Conservation (phyloP, 768 basidiomycete genomes). For the Suillus fuscotomentosus region DNA sequence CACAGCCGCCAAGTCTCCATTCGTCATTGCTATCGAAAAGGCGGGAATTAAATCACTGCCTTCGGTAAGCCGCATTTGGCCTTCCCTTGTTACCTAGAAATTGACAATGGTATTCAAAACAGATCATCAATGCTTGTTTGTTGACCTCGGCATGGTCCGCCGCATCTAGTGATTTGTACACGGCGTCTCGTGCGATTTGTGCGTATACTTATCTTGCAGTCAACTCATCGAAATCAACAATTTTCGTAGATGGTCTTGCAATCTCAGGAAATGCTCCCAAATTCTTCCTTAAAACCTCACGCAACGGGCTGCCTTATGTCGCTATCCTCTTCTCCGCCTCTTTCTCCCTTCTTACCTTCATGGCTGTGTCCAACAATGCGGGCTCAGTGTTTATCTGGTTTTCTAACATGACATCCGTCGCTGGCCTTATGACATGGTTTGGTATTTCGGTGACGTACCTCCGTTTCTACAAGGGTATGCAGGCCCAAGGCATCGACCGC, state of each 20-base stretch:
- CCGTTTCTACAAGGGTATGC: slow-evolving; percentile 80
- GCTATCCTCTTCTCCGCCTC: slow-evolving; percentile 64
- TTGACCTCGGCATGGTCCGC: slow-evolving; percentile 93
- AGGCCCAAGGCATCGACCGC: slow-evolving; percentile 77
- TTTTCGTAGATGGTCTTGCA: slow-evolving; percentile 70
- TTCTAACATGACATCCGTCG: slow-evolving; percentile 66
- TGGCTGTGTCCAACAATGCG: slow-evolving; percentile 67
- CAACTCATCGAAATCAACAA: slow-evolving; percentile 2
- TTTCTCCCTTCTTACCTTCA: slow-evolving; percentile 74
- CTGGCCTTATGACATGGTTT: slow-evolving; percentile 77
- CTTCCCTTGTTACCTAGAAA: not conserved
- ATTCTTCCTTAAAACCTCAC: slow-evolving; percentile 69
- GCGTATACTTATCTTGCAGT: slow-evolving; percentile 24
- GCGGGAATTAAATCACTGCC: slow-evolving; percentile 89
- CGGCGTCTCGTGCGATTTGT: slow-evolving; percentile 88
- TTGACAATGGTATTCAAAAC: not conserved
- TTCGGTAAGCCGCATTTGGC: slow-evolving; percentile 46
- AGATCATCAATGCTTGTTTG: slow-evolving; percentile 81
- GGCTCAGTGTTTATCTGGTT: slow-evolving; percentile 82
- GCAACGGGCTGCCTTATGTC: slow-evolving; percentile 73
- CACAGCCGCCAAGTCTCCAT: slow-evolving; percentile 76
- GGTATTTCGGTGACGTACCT: slow-evolving; percentile 75
- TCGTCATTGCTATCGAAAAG: slow-evolving; percentile 84
- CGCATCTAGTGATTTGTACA: slow-evolving; percentile 86
- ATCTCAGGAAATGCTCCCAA: slow-evolving; percentile 77